These are phyloP conservation scores for Glycyrrhiza uralensis DNA, from an alignment of 306 rosid genomes.

Conservation along the genomic window DNA sequence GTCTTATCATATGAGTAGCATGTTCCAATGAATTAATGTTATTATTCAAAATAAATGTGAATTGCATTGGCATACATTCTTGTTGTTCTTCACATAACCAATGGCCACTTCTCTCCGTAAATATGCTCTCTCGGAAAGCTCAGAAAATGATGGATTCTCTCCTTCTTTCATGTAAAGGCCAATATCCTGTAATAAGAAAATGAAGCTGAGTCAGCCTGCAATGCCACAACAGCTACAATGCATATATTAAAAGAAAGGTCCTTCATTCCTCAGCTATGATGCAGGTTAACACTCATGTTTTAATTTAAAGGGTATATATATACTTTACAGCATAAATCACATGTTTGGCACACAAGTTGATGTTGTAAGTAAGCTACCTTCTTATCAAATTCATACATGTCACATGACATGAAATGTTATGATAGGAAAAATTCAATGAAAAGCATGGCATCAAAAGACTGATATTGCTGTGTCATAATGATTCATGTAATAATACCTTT, in stretches of 20 bases:
- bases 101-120: constrained; percentile 91
- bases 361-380: background rate
- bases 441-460: background rate
- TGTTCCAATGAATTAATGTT: background rate
- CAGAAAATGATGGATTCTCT: constrained; percentile 80
- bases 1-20: constrained; percentile 30
- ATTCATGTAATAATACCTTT: constrained; percentile 27
- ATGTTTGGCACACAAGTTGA: background rate
- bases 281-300: background rate
- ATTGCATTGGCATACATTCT: constrained; percentile 47
- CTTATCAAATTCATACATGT: background rate
- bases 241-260: background rate
- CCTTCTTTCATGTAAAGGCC: constrained; percentile 82
- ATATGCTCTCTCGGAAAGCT: constrained; percentile 81
- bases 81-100: constrained; percentile 80
- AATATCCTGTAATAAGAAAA: constrained; percentile 55
- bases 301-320: background rate
- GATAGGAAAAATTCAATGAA: background rate
- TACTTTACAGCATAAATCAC: background rate
- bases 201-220: constrained; percentile 4
- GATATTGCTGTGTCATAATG: background rate
- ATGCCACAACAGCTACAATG: constrained; percentile 9
- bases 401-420: background rate
- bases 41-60: constrained; percentile 12
- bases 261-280: background rate